A percentile compares a stretch with the other conserved stretches of the same genome.
phyloP scores from a whole-genome alignment of 2,329 filamentous ascomycete genomes.

The Didymella exigua region DNA sequence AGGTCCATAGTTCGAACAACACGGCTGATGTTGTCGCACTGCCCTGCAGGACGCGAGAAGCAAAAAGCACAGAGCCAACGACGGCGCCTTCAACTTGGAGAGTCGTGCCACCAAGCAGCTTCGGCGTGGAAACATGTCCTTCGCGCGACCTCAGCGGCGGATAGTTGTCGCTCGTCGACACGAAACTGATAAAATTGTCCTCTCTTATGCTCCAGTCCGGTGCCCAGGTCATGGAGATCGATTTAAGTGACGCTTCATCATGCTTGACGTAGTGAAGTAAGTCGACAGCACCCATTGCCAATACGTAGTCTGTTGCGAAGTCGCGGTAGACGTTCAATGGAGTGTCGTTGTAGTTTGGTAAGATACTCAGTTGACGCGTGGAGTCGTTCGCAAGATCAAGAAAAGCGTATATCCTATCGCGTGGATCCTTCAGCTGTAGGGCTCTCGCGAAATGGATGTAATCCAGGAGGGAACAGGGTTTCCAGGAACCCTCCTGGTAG shows the following conservation, averaged over 20 bases:
- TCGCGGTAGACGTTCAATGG: slow-evolving; percentile 13
- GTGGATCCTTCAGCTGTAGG: slow-evolving; percentile 5
- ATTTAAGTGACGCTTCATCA: neutral
- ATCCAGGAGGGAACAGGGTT: neutral
- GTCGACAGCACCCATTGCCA: neutral
- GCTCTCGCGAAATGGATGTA: slow-evolving; percentile 17
- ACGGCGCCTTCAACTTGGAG: slow-evolving; percentile 1
- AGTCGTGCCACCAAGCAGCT: neutral
- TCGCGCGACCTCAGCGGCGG: neutral
- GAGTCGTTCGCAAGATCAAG: slow-evolving; percentile 16
- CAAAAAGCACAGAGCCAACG: neutral
- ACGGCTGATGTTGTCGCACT: neutral
- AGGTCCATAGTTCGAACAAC: neutral
- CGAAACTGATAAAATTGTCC: neutral
- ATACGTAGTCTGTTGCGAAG: slow-evolving; percentile 12
- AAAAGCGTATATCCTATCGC: slow-evolving; percentile 20
- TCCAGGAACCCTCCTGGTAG: slow-evolving; percentile 2
- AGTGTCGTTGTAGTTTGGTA: slow-evolving; percentile 15
- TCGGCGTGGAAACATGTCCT: neutral
- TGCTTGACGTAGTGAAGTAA: slow-evolving; percentile 16
- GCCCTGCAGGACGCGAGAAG: neutral
- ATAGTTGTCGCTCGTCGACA: slow-evolving; percentile 1
- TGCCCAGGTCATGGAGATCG: slow-evolving; percentile 10
- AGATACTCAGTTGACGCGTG: neutral
- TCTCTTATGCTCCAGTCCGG: slow-evolving; percentile 13